A percentile compares a stretch with the other conserved stretches of the same genome.
These are phyloP conservation scores for Solanum chilense DNA, from an alignment of 257 asterid genomes.

Conservation along the genomic window DNA sequence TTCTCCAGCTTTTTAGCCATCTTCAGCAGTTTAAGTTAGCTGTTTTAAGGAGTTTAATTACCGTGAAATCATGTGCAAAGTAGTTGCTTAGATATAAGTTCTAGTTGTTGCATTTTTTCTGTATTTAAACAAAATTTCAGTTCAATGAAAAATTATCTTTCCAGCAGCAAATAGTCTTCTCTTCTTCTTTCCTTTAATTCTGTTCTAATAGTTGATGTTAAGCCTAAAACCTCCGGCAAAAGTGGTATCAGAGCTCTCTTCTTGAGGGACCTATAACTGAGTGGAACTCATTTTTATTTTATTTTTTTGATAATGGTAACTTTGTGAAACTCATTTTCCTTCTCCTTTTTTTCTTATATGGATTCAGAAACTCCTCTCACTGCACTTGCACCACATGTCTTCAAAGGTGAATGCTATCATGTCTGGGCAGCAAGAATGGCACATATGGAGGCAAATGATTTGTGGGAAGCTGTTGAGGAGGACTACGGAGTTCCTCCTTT, in stretches of 20 bases:
- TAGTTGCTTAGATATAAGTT: not conserved
- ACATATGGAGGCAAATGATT: not conserved
- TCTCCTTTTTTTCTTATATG: not conserved
- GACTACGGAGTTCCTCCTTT: not conserved
- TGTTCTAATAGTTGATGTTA: not conserved
- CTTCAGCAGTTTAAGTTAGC: not conserved
- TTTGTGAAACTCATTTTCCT: not conserved
- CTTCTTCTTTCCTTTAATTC: not conserved
- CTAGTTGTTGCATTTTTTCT: not conserved
- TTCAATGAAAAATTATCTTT: not conserved
- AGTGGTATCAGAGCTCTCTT: not conserved
- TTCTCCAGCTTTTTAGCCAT: not conserved
- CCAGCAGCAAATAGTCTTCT: not conserved
- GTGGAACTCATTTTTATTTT: not conserved
- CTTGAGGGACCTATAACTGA: not conserved
- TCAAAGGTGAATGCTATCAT: not conserved
- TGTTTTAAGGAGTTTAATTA: not conserved
- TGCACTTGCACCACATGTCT: not conserved
- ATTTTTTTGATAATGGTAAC: too few relatives aligned
- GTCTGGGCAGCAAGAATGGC: not conserved
- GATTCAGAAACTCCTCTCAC: not conserved
- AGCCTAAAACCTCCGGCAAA: not conserved
- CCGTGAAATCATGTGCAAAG: not conserved
- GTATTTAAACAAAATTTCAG: not conserved
- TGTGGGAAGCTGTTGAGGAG: not conserved